Conservation (phyloP, 176 grass and related monocot genomes). For the Eleusine indica region DNA sequence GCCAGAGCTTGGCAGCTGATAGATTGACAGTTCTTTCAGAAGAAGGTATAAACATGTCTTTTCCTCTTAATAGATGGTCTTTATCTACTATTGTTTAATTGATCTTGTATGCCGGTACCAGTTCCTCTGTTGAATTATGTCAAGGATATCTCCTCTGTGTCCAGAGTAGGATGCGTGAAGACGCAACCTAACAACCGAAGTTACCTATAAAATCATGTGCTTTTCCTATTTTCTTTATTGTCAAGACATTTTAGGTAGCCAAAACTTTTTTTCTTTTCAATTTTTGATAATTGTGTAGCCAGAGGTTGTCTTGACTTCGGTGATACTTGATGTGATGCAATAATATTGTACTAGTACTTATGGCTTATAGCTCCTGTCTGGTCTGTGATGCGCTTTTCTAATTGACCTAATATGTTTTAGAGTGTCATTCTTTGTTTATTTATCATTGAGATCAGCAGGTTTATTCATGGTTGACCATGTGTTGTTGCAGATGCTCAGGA, state of each 20-base stretch:
- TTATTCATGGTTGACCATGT: conserved; percentile 16
- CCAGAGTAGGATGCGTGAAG: background rate
- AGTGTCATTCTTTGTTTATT: background rate
- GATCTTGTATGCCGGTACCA: background rate
- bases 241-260: background rate
- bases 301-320: background rate
- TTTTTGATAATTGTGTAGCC: background rate
- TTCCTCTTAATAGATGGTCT: background rate
- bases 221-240: background rate
- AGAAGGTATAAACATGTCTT: conserved; percentile 54
- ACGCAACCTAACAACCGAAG: conserved; percentile 8
- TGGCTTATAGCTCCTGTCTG: background rate
- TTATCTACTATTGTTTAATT: background rate
- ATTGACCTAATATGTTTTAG: conserved; percentile 1
- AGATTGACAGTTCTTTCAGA: conserved; percentile 81
- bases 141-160: background rate
- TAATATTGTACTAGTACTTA: background rate
- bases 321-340: background rate
- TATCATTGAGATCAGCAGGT: background rate
- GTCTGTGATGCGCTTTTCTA: background rate
- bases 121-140: background rate
- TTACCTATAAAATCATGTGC: background rate
- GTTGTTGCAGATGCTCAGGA: conserved; percentile 74
- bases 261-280: background rate
- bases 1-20: conserved; percentile 54